A percentile compares a stretch with the other conserved stretches of the same genome.
Conservation (phyloP, 306 rosid species). For the Hippophae gyantsensis region DNA sequence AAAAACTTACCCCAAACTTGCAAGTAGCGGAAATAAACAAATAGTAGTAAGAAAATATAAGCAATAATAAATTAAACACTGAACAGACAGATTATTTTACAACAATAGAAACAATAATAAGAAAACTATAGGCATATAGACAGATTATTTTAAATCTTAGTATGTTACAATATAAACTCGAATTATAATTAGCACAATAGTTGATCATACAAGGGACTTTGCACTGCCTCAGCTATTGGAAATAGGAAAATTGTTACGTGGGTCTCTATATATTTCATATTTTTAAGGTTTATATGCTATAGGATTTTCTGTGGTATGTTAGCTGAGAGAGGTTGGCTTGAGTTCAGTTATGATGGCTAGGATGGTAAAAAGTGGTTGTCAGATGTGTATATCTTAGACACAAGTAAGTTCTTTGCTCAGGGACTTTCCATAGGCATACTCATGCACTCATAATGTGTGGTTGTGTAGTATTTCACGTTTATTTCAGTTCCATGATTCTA, state of each 20-base stretch:
- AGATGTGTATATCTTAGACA: conserved; percentile 85
- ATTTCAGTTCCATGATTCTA: not conserved
- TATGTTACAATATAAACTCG: no score
- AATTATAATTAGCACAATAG: no score
- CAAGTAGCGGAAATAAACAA: no score
- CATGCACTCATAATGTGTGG: not conserved
- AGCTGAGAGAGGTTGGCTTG: conserved; percentile 14
- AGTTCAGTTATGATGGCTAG: conserved; percentile 95
- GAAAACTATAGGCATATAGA: no score
- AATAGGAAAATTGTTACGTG: conserved; percentile 82
- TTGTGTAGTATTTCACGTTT: conserved; percentile 1
- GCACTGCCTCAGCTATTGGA: conserved; percentile 91
- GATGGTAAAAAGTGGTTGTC: conserved; percentile 97
- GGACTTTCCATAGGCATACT: not conserved
- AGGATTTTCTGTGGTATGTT: conserved; percentile 9
- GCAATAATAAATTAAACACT: no score
- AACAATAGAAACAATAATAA: no score
- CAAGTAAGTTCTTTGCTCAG: conserved; percentile 44
- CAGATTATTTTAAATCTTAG: no score
- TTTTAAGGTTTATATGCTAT: not conserved
- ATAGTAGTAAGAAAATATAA: no score
- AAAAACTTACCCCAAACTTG: no score
- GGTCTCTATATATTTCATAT: conserved; percentile 19
- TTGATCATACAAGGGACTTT: conserved; percentile 85
- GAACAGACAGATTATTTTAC: no score